Conservation (phyloP, 106 monocot genomes). For the Dioscorea dumetorum region DNA sequence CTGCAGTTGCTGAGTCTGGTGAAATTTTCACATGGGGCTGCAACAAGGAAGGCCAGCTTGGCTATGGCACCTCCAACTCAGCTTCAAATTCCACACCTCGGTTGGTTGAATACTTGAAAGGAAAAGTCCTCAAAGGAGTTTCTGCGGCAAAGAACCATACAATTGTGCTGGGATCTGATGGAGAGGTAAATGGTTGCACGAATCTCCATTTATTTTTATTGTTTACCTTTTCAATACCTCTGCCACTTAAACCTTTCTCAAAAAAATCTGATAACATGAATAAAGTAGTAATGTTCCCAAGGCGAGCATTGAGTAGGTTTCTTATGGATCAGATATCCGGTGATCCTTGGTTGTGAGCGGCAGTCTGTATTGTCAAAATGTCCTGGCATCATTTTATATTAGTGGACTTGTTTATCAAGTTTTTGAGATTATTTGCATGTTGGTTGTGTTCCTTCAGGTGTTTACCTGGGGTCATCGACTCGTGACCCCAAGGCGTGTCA, state of each 20-base stretch:
- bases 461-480: conserved; percentile 96
- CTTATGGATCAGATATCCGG: too few species aligned
- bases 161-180: conserved; percentile 69
- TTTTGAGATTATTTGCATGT: too few species aligned
- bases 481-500: conserved; percentile 83
- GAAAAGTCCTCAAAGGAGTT: conserved; percentile 64
- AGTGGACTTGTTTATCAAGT: too few species aligned
- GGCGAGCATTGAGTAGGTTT: too few species aligned
- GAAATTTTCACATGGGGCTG: conserved; percentile 99
- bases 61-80: conserved; percentile 98
- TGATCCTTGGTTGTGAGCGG: too few species aligned
- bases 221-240: not conserved
- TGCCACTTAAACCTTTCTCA: too few species aligned
- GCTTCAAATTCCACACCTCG: conserved; percentile 90
- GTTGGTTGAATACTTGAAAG: conserved; percentile 94
- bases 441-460: conserved; percentile 36
- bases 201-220: not conserved
- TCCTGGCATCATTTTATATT: too few species aligned
- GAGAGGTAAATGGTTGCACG: conserved; percentile 49
- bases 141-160: conserved; percentile 96
- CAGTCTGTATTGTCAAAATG: too few species aligned
- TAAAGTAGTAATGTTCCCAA: too few species aligned
- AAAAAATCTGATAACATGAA: too few species aligned
- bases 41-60: conserved; percentile 99
- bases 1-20: conserved; percentile 79